Percentiles rank a stretch among this genome's conserved stretches.
phyloP scores from a whole-genome alignment of 2,329 filamentous ascomycete species.

The Neopestalotiopsis sp. region DNA sequence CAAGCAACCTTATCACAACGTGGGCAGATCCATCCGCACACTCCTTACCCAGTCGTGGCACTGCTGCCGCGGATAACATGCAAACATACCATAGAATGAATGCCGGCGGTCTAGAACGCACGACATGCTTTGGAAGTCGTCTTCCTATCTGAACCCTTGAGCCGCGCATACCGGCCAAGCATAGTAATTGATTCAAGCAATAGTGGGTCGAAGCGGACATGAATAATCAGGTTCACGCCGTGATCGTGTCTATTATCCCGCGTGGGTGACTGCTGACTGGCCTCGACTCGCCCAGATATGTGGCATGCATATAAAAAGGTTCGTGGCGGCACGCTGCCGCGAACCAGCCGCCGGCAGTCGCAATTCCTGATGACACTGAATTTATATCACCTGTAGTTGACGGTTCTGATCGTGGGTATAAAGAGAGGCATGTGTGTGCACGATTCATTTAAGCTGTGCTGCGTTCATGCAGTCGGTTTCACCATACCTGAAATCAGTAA shows the following conservation, averaged over 20 bases:
- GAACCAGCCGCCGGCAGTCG: neutral
- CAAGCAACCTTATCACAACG: too few relatives aligned
- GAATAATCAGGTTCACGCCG: neutral
- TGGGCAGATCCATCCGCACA: too few relatives aligned
- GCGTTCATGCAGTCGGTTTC: too few relatives aligned
- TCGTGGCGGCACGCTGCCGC: neutral
- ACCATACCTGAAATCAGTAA: too few relatives aligned
- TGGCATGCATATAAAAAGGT: neutral
- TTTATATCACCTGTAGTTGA: neutral
- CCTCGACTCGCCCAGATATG: neutral
- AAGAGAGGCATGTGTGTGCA: neutral
- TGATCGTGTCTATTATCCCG: neutral
- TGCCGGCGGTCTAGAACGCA: neutral
- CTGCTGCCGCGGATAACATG: too few relatives aligned
- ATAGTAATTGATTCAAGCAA: too few relatives aligned
- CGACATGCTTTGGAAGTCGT: neutral
- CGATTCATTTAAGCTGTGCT: too few relatives aligned
- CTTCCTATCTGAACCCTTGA: neutral
- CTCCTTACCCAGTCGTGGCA: too few relatives aligned
- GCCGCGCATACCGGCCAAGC: neutral
- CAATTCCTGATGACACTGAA: neutral
- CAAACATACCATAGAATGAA: too few relatives aligned
- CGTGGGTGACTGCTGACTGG: neutral
- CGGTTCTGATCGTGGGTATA: neutral
- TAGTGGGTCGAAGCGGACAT: too few relatives aligned